Base-by-base conservation (phyloP, 441 rosid species). In the Manihot esculenta region DNA sequence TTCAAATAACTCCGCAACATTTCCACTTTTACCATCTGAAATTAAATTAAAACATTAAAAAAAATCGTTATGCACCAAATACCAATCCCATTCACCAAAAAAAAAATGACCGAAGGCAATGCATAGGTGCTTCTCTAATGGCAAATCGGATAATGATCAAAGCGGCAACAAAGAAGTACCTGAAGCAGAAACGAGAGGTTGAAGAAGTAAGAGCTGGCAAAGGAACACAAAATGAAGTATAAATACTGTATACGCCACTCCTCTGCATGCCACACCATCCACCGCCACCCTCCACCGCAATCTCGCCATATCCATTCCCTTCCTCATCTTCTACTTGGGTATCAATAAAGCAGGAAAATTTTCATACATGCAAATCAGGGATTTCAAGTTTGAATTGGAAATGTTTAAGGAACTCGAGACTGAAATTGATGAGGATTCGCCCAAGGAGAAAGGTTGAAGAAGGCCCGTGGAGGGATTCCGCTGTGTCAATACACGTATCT, bases 131-230 rank as follows among this genome's bases (percentile, higher is more conserved):
- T 38, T 7, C 42, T 1, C 42, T 38, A 30, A 5, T 38, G 42
- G 42, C 7, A 38, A 7, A 38, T 38, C 42, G 42, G 42, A 38
- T 38, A 38, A 38, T 38, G 7, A 38, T 62, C 30, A 53, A 53
- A n/a, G 9, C 21, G 26, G 17, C 26, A 53, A 49, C 62, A 12
- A 27, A 49, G 9, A 33, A 54, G 24, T 73, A 88, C 99, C 97
- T 48, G 79, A 76, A 76, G 97, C 92, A 59, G 92, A 92, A 42
- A 94, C 97, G 62, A 94, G 94, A 63, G 99, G 97, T 70, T 92
- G 99, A 50, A 94, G 96, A 71, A 94, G 88, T 45, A 94, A 83
- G 54, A 90, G 80, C 80, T 92, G 97, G 63, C 95, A 92, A 73
- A 85, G 82, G 57, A 92, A 83, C 60, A 92, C 95, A 24, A 90